Conservation (phyloP, 371 early-diverging fungal genomes). For the Vairimorpha ceranae region DNA sequence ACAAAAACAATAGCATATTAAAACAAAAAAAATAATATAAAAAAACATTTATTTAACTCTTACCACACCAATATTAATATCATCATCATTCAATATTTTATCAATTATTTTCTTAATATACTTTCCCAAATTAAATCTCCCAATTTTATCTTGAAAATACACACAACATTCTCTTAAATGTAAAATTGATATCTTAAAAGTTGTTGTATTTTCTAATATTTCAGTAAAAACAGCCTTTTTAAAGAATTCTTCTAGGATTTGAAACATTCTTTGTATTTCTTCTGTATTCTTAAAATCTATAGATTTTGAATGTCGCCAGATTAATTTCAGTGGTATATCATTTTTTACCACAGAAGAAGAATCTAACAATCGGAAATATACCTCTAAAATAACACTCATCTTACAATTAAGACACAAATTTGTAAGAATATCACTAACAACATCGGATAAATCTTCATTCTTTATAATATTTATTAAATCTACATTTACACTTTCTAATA, state of each 20-base stretch:
- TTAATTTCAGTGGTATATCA: constrained; percentile 56
- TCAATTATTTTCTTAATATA: neutral
- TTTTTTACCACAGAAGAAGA: neutral
- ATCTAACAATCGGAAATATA: constrained; percentile 34
- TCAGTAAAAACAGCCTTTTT: constrained; percentile 25
- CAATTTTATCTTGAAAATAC: neutral
- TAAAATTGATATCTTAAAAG: constrained; percentile 50
- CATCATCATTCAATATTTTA: neutral
- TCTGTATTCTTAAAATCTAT: constrained; percentile 28
- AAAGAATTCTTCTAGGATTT: constrained; percentile 48
- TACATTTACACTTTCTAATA: constrained; percentile 22
- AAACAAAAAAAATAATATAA: too few relatives aligned
- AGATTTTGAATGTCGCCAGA: constrained; percentile 62
- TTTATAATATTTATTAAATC: constrained; percentile 40
- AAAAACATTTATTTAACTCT: neutral
- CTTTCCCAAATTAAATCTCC: neutral
- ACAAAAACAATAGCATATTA: too few relatives aligned
- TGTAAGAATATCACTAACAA: constrained; percentile 48
- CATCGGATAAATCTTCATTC: neutral
- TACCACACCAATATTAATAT: neutral
- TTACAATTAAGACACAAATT: constrained; percentile 47
- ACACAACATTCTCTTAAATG: constrained; percentile 51
- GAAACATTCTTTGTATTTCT: constrained; percentile 28
- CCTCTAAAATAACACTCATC: constrained; percentile 18
- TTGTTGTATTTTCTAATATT: constrained; percentile 33